phyloP scores from a whole-genome alignment of 257 asterid genomes.

The Nicotiana tabacum region DNA sequence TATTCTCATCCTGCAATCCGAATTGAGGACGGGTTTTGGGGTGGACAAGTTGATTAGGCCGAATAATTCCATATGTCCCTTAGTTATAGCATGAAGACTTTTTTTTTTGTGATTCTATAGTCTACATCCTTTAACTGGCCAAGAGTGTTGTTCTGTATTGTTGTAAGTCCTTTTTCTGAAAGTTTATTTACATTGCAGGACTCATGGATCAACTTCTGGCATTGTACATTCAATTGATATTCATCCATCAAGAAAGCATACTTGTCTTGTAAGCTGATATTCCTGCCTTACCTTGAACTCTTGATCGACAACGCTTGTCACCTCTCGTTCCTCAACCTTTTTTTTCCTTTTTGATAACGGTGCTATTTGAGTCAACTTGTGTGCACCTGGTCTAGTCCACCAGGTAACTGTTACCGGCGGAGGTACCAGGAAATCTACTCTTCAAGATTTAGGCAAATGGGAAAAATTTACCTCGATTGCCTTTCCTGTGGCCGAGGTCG shows the following conservation, averaged over 20 bases:
- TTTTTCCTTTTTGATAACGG: not conserved
- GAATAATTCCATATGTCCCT: not conserved
- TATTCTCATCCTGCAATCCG: not conserved
- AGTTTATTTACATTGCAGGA: slow-evolving; percentile 35
- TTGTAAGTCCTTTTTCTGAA: not conserved
- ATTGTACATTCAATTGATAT: slow-evolving; percentile 80
- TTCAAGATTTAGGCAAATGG: not conserved
- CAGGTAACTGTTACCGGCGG: not conserved
- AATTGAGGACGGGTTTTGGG: no score
- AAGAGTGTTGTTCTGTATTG: not conserved
- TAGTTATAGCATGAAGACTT: not conserved
- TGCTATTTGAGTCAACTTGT: not conserved
- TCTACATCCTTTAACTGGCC: not conserved
- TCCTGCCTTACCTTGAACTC: not conserved
- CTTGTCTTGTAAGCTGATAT: slow-evolving; percentile 70
- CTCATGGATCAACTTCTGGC: slow-evolving; percentile 52
- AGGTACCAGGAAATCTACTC: no score
- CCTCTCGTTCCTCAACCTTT: not conserved
- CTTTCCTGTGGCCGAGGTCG: not conserved
- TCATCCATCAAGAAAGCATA: slow-evolving; percentile 83
- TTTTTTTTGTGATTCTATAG: not conserved
- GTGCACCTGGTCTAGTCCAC: not conserved
- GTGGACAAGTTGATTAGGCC: no score
- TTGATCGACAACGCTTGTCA: not conserved
- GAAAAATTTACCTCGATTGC: not conserved